Evolutionary conservation across 192 early-diverging fungal species (phyloP).

Genomic region (Gamsiella multidivaricata): DNA sequence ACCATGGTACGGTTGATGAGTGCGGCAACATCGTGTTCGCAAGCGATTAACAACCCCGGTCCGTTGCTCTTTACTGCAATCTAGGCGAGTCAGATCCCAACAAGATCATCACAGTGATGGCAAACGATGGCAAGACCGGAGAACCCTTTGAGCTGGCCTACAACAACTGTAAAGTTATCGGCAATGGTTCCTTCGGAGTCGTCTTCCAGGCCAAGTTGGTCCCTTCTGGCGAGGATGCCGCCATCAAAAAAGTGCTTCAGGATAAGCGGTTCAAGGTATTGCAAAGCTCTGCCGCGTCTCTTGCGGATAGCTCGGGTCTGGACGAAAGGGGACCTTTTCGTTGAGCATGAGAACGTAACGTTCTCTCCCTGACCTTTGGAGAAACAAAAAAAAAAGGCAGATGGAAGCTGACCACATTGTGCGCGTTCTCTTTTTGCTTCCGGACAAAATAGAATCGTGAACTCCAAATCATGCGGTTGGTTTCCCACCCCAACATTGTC

Average conservation of each 20-base stretch:
- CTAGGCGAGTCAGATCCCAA: constrained; percentile 66
- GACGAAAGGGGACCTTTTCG: neutral
- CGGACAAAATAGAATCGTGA: constrained; percentile 81
- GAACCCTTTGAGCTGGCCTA: constrained; percentile 90
- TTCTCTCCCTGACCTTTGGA: neutral
- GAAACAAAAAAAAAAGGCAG: neutral
- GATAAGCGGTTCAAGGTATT: constrained; percentile 97
- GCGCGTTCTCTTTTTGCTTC: constrained; percentile 4
- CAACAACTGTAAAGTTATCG: constrained; percentile 92
- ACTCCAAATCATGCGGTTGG: constrained; percentile 92
- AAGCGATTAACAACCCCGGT: no score
- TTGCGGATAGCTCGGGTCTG: neutral
- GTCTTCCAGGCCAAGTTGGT: constrained; percentile 94
- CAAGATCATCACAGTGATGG: constrained; percentile 80
- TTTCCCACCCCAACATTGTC: constrained; percentile 94
- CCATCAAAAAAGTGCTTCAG: constrained; percentile 98
- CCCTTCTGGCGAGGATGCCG: constrained; percentile 80
- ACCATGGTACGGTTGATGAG: neutral
- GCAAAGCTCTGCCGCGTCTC: no score
- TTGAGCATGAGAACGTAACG: neutral
- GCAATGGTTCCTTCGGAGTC: constrained; percentile 98
- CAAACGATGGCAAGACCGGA: constrained; percentile 88
- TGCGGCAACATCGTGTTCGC: no score
- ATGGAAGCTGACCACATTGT: constrained; percentile 8
- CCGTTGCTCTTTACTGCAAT: neutral